A percentile compares a stretch with the other conserved stretches of the same genome.
Evolutionary conservation across 306 rosid species (phyloP).

Genomic region (Potentilla sterilis): DNA sequence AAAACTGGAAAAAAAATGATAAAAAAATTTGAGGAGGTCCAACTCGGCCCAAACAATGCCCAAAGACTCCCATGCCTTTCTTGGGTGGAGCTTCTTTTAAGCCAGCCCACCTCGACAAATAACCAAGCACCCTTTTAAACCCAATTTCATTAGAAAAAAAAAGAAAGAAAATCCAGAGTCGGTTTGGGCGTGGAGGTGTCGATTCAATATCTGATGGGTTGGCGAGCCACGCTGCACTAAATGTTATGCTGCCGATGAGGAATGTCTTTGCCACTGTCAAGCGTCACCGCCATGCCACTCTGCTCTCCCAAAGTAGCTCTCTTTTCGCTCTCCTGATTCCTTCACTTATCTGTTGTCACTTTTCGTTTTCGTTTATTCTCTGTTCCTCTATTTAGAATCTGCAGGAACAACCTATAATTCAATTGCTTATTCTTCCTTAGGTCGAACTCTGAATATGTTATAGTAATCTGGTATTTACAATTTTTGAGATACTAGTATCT

Average conservation of each 20-base stretch:
- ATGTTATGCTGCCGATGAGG: conserved; percentile 53
- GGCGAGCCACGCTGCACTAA: conserved; percentile 22
- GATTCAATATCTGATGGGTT: conserved; percentile 21
- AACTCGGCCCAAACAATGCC: no score
- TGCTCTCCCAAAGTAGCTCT: conserved; percentile 39
- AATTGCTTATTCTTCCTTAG: neutral
- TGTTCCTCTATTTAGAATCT: conserved; percentile 6
- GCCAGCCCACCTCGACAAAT: no score
- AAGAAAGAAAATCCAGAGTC: no score
- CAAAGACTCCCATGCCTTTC: no score
- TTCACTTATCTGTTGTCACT: neutral
- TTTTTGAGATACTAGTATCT: no score
- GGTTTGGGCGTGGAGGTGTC: no score
- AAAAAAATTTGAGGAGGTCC: no score
- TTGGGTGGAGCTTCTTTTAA: no score
- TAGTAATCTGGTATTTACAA: neutral
- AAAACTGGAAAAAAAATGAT: no score
- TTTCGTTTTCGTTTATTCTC: neutral
- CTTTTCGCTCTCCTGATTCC: neutral
- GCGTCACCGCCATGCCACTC: conserved; percentile 46
- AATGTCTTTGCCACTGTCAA: conserved; percentile 57
- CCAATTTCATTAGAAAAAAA: no score
- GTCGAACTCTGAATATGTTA: neutral
- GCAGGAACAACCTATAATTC: neutral
- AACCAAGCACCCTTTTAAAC: no score